Conservation (phyloP, 768 basidiomycete genomes). For the Termitomyces sp. region DNA sequence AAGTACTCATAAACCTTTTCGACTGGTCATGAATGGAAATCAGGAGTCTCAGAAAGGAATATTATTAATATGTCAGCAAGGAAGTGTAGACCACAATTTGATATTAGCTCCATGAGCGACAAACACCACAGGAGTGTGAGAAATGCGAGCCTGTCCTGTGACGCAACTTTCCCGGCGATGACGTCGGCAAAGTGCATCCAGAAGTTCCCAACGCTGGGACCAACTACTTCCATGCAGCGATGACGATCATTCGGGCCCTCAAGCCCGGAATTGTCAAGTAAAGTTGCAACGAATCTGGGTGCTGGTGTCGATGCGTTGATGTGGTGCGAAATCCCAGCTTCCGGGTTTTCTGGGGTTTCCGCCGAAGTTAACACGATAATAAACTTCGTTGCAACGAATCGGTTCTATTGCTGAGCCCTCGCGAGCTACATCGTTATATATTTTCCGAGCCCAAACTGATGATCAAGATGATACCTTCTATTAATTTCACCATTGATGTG, state of each 20-base stretch:
- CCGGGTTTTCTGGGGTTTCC: neutral
- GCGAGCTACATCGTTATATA: conserved; percentile 45
- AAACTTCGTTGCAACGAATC: conserved; percentile 48
- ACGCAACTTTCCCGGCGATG: conserved; percentile 49
- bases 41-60: neutral
- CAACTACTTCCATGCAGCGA: conserved; percentile 80
- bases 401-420: conserved; percentile 27
- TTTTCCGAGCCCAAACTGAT: conserved; percentile 51
- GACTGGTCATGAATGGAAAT: conserved; percentile 4
- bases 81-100: conserved; percentile 23
- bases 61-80: neutral
- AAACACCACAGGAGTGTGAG: conserved; percentile 51
- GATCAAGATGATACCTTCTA: conserved; percentile 43
- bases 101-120: conserved; percentile 64
- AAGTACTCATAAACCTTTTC: conserved; percentile 1
- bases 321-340: conserved; percentile 1
- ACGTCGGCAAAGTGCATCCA: conserved; percentile 35
- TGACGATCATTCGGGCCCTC: conserved; percentile 75
- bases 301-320: neutral
- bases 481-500: conserved; percentile 35
- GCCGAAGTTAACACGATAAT: conserved; percentile 39
- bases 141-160: conserved; percentile 50
- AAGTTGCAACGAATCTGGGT: conserved; percentile 44
- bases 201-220: conserved; percentile 63
- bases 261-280: conserved; percentile 76